These are phyloP conservation scores for Hymenoscyphus repandus DNA, from an alignment of 2,329 filamentous ascomycete species.

Conservation along the genomic window DNA sequence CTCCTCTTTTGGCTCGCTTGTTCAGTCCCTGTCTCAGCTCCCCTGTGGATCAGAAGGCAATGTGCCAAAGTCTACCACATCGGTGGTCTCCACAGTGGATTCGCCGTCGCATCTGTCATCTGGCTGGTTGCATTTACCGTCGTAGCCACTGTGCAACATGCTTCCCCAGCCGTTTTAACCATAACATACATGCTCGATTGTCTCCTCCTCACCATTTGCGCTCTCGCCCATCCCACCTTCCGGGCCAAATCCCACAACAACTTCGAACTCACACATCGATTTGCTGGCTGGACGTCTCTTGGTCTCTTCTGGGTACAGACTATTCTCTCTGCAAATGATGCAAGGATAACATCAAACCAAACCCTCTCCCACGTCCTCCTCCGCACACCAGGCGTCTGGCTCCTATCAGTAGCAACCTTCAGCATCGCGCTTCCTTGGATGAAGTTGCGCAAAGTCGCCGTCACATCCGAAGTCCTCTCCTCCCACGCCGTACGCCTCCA, in stretches of 20 bases:
- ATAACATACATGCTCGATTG: slow-evolving; percentile 53
- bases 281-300: slow-evolving; percentile 65
- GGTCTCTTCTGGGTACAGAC: slow-evolving; percentile 60
- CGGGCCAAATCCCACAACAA: slow-evolving; percentile 59
- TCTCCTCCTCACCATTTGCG: slow-evolving; percentile 54
- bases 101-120: slow-evolving; percentile 41
- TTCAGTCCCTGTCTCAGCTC: slow-evolving; percentile 40
- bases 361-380: slow-evolving; percentile 35
- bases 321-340: slow-evolving; percentile 46
- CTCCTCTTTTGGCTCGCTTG: slow-evolving; percentile 41
- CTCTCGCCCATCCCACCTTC: slow-evolving; percentile 58
- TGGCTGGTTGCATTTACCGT: slow-evolving; percentile 41
- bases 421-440: slow-evolving; percentile 70
- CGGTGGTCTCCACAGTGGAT: slow-evolving; percentile 49
- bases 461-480: slow-evolving; percentile 63
- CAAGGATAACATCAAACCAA: slow-evolving; percentile 26
- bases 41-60: slow-evolving; percentile 42
- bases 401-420: slow-evolving; percentile 57
- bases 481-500: slow-evolving; percentile 66
- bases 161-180: slow-evolving; percentile 23
- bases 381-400: slow-evolving; percentile 57
- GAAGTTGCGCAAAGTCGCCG: slow-evolving; percentile 60
- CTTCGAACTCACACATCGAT: slow-evolving; percentile 69
- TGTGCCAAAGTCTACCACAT: slow-evolving; percentile 48
- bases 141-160: slow-evolving; percentile 23